Evolutionary conservation across 148 eudicot species (phyloP).

Genomic region (Simmondsia chinensis): DNA sequence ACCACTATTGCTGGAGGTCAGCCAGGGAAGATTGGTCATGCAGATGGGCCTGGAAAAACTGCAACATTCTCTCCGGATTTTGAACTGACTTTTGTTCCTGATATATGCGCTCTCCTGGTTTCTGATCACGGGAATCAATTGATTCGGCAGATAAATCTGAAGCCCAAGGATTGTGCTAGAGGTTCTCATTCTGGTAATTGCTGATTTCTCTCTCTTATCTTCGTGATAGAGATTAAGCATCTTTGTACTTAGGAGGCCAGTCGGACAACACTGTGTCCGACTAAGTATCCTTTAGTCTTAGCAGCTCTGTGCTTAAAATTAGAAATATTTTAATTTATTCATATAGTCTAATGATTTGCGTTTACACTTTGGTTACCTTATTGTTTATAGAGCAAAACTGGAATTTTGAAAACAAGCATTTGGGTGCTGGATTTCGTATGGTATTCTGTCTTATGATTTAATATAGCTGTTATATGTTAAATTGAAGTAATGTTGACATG

Average conservation of each 20-base stretch:
- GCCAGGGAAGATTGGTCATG: constrained; percentile 28
- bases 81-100: constrained; percentile 50
- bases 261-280: not conserved
- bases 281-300: too few species aligned
- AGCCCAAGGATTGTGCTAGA: constrained; percentile 42
- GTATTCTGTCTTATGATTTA: not conserved
- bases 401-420: too few species aligned
- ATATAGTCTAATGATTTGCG: too few species aligned
- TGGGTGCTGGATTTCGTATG: too few species aligned
- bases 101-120: constrained; percentile 55
- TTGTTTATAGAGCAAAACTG: too few species aligned
- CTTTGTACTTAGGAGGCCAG: not conserved
- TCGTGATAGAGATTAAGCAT: not conserved
- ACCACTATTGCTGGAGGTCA: constrained; percentile 71
- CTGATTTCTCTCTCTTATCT: constrained; percentile 4
- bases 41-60: constrained; percentile 57
- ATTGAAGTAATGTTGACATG: not conserved
- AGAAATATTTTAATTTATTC: too few species aligned
- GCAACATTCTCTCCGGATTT: constrained; percentile 54
- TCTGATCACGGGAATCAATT: constrained; percentile 58
- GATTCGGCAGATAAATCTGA: constrained; percentile 61
- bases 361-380: too few species aligned
- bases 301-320: too few species aligned
- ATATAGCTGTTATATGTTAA: not conserved
- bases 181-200: constrained; percentile 51